Percentiles rank a stretch among this genome's conserved stretches.
phyloP scores from a whole-genome alignment of 106 monocot genomes.

The Allium sativum region DNA sequence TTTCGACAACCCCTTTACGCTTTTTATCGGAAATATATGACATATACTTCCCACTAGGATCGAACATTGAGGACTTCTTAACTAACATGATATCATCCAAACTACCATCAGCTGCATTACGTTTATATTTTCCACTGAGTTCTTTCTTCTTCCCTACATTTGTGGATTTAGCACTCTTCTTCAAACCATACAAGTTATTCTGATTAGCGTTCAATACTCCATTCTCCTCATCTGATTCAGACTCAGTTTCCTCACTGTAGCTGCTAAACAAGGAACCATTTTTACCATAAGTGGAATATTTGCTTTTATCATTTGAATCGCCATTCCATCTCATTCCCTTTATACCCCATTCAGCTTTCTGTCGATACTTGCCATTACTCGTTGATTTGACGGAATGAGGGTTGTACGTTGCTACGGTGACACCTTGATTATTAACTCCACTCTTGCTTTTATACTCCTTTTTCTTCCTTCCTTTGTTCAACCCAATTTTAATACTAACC shows the following conservation, averaged over 20 bases:
- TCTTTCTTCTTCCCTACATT: slow-evolving; percentile 22
- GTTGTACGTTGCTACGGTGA: slow-evolving; percentile 41
- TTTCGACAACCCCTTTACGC: slow-evolving; percentile 15
- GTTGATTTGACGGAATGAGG: slow-evolving; percentile 11
- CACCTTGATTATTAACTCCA: slow-evolving; percentile 24
- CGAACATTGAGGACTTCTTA: slow-evolving; percentile 21
- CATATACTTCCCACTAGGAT: slow-evolving; percentile 22
- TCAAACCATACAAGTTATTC: slow-evolving; percentile 15
- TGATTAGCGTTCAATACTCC: slow-evolving; percentile 18
- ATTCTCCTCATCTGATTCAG: slow-evolving; percentile 59
- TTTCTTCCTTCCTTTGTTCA: slow-evolving; percentile 30
- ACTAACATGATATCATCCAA: slow-evolving; percentile 17
- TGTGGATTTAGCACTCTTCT: slow-evolving; percentile 22
- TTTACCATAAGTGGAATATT: slow-evolving; percentile 13
- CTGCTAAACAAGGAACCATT: slow-evolving; percentile 10
- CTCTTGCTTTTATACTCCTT: slow-evolving; percentile 18
- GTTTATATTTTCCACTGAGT: slow-evolving; percentile 31
- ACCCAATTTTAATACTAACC: slow-evolving; percentile 8
- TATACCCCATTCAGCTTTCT: slow-evolving; percentile 17
- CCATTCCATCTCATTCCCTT: slow-evolving; percentile 29
- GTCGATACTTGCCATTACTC: slow-evolving; percentile 25
- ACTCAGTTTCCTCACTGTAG: slow-evolving; percentile 65
- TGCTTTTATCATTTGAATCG: slow-evolving; percentile 20
- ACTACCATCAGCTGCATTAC: slow-evolving; percentile 21
- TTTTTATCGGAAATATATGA: slow-evolving; percentile 26